Evolutionary conservation across 108 stramenopile species (phyloP).

Genomic region (Cyclotella distinguenda): DNA sequence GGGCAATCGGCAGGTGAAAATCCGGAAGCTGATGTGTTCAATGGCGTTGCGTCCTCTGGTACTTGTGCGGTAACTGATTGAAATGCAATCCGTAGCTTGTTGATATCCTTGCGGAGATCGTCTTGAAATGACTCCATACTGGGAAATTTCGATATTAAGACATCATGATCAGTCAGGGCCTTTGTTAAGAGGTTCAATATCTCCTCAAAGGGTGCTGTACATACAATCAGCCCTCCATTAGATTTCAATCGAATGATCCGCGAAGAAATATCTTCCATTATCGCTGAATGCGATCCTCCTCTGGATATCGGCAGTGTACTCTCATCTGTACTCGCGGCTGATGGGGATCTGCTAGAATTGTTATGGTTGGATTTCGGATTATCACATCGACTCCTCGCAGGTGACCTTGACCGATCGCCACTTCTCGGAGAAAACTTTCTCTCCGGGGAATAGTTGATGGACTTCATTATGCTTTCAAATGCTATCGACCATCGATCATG

Average conservation of each 20-base stretch:
- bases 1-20: not conserved
- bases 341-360: too few relatives aligned
- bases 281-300: not conserved
- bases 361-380: too few relatives aligned
- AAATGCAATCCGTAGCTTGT: slow-evolving; percentile 13
- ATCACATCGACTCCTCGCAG: too few relatives aligned
- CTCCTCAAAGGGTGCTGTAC: slow-evolving; percentile 13
- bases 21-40: not conserved
- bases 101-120: slow-evolving; percentile 20
- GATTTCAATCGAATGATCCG: slow-evolving; percentile 8
- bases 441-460: too few relatives aligned
- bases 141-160: slow-evolving; percentile 15
- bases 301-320: not conserved
- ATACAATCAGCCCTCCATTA: slow-evolving; percentile 1
- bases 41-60: not conserved
- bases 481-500: too few relatives aligned
- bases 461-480: too few relatives aligned
- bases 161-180: slow-evolving; percentile 15
- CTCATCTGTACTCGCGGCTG: not conserved
- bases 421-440: too few relatives aligned
- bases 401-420: too few relatives aligned
- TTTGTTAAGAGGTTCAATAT: slow-evolving; percentile 1
- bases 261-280: slow-evolving; percentile 6
- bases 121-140: slow-evolving; percentile 7
- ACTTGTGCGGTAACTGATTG: not conserved